Base-by-base conservation (phyloP, 495 filamentous ascomycete genomes). In the Neurospora sp. region DNA sequence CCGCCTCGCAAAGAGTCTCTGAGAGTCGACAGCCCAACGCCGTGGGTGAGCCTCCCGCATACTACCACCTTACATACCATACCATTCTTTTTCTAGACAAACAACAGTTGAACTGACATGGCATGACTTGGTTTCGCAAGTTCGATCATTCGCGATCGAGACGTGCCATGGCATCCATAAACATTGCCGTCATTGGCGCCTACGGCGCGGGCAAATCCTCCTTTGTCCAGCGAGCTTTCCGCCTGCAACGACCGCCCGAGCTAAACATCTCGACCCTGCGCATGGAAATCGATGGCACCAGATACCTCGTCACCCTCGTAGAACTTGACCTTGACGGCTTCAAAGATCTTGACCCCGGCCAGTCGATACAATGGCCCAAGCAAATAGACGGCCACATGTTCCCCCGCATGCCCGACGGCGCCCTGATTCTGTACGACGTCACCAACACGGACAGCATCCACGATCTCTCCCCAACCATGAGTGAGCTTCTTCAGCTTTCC, bases 181-280 rank as follows among this genome's bases (percentile, higher is more conserved):
- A 93, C 77, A 92, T 98, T 79, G 93, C 90, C 39, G 90, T 98
- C 34, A 88, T 97, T 77, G 96, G 96, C 71, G 88, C 89, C 76
- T 85, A 88, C 76, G 90, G 90, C 70, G 92, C 93, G 40, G 95
- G 95, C 76, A 98, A 98, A 83, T 93, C 93, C 69, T 92, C 92
- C 31, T 97, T 98, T 76, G 92, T 97, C 73, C 91, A 92, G 78
- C 89, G 87, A 71, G 92, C 93, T 13, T 83, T 96, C 76, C 91
- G 93, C 48, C 84, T 95, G 74, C 89, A 88, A 73, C 82, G 82
- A 42, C 81, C 88, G 2, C 86, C 91, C 4, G 81, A 82, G 39
- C 77, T 83, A 39, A 89, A 90, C 66, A 82, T 85, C 59, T 85
- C 88, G 37, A 89, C 85, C 43, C 86, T 88, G 70, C 92, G 92